Conservation (phyloP, 2,329 filamentous ascomycete genomes). For the Lasiodiplodia hormozganensis region DNA sequence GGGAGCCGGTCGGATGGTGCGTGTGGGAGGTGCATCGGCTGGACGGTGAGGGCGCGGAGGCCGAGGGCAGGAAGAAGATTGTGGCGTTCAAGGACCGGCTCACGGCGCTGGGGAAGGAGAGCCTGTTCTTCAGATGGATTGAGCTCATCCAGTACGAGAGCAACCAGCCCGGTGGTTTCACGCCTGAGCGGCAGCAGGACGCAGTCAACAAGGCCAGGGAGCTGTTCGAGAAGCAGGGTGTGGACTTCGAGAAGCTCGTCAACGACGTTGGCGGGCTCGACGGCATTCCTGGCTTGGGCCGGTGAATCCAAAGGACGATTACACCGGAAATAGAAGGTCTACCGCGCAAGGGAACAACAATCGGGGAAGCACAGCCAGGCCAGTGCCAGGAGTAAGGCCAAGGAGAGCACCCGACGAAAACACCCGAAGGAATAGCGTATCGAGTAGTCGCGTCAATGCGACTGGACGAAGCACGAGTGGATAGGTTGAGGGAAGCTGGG, state of each 20-base stretch:
- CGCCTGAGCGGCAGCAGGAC: slow-evolving; percentile 72
- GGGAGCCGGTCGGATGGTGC: slow-evolving; percentile 61
- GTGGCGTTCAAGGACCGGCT: slow-evolving; percentile 81
- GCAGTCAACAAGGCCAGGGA: slow-evolving; percentile 77
- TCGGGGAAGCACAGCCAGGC: not conserved
- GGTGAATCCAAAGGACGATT: not conserved
- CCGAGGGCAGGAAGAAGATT: slow-evolving; percentile 74
- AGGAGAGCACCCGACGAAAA: not conserved
- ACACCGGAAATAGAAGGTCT: not conserved
- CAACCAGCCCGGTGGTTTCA: slow-evolving; percentile 78
- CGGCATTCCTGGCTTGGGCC: slow-evolving; percentile 59
- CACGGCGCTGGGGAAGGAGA: slow-evolving; percentile 79
- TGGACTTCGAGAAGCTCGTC: slow-evolving; percentile 87
- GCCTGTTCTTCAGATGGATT: slow-evolving; percentile 90
- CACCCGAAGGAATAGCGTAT: not conserved
- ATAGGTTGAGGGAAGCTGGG: not conserved
- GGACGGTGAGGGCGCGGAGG: slow-evolving; percentile 60
- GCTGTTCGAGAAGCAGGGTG: slow-evolving; percentile 74
- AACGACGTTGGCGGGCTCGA: slow-evolving; percentile 70
- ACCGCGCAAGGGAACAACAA: not conserved
- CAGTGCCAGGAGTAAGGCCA: not conserved
- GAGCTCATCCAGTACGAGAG: slow-evolving; percentile 91
- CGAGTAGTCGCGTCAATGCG: not conserved
- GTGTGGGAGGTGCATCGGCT: slow-evolving; percentile 67
- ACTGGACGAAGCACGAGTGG: not conserved